Evolutionary conservation across 164 flowering plant species (phyloP).

Genomic region (Magnolia changhungtana): DNA sequence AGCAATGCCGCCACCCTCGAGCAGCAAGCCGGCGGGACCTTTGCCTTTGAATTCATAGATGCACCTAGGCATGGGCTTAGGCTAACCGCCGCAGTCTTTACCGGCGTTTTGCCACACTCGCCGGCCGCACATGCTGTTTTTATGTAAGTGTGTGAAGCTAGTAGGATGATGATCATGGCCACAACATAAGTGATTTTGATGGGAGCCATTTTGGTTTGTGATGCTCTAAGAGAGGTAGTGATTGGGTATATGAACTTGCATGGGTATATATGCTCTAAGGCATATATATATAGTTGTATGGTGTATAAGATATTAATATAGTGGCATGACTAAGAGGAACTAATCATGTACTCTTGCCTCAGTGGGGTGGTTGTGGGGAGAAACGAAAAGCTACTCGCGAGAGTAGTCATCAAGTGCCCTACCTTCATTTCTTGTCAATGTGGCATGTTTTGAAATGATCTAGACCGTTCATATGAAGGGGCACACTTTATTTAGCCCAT

Average conservation of each 20-base stretch:
- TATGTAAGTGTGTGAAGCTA: slow-evolving; percentile 25
- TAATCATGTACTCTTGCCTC: neutral
- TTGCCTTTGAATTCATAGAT: slow-evolving; percentile 25
- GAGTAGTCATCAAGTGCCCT: no score
- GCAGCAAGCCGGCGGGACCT: slow-evolving; percentile 55
- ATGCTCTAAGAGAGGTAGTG: neutral
- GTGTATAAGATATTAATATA: neutral
- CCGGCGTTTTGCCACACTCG: slow-evolving; percentile 57
- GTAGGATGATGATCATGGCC: slow-evolving; percentile 11
- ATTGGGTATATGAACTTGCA: neutral
- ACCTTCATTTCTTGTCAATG: neutral
- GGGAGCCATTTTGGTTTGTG: neutral
- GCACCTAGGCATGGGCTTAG: slow-evolving; percentile 59
- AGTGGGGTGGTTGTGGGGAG: neutral
- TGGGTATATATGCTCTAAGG: no score
- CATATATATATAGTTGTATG: neutral
- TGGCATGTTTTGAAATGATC: neutral
- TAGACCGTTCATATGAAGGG: neutral
- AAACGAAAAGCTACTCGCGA: no score
- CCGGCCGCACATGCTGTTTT: slow-evolving; percentile 35
- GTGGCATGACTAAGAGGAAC: neutral
- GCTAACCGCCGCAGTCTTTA: slow-evolving; percentile 44
- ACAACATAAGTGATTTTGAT: neutral
- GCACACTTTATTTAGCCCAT: no score
- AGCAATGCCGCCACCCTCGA: slow-evolving; percentile 42